Evolutionary conservation across 768 basidiomycete species (phyloP).

Genomic region (Gymnopilus junonius): DNA sequence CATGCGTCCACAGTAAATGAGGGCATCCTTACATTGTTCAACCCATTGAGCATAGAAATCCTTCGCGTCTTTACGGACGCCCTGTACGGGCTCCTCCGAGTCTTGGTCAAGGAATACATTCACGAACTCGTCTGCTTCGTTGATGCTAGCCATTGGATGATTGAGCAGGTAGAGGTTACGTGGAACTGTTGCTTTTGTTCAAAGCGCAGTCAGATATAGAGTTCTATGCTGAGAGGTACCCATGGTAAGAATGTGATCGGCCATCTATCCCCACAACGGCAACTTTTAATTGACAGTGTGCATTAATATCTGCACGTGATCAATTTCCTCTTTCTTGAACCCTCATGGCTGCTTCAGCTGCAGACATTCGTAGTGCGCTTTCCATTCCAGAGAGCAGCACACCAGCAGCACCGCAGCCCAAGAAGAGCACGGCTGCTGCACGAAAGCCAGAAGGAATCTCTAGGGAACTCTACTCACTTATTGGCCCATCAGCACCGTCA

Average conservation of each 20-base stretch:
- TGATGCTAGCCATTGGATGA: not conserved
- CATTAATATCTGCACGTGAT: slow-evolving; percentile 26
- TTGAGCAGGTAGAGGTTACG: not conserved
- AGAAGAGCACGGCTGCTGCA: slow-evolving; percentile 44
- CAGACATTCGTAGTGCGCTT: slow-evolving; percentile 86
- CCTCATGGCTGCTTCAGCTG: slow-evolving; percentile 69
- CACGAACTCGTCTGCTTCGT: slow-evolving; percentile 25
- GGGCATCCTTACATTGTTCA: slow-evolving; percentile 45
- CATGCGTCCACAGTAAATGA: not conserved
- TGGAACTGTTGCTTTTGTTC: not conserved
- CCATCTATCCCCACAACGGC: not conserved
- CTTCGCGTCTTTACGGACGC: slow-evolving; percentile 18
- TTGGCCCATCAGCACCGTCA: slow-evolving; percentile 91
- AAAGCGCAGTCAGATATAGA: not conserved
- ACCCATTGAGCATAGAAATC: slow-evolving; percentile 57
- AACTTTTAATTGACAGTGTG: not conserved
- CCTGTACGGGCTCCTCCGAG: not conserved
- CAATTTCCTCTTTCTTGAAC: slow-evolving; percentile 15
- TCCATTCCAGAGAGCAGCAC: slow-evolving; percentile 56
- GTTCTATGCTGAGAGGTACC: not conserved
- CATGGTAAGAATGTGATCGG: slow-evolving; percentile 5
- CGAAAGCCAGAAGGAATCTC: slow-evolving; percentile 91
- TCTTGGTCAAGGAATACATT: slow-evolving; percentile 23
- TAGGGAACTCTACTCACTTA: slow-evolving; percentile 90
- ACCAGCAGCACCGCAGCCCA: slow-evolving; percentile 48